Evolutionary conservation across 2,329 filamentous ascomycete genomes (phyloP).

Genomic region (Claviceps paspali): DNA sequence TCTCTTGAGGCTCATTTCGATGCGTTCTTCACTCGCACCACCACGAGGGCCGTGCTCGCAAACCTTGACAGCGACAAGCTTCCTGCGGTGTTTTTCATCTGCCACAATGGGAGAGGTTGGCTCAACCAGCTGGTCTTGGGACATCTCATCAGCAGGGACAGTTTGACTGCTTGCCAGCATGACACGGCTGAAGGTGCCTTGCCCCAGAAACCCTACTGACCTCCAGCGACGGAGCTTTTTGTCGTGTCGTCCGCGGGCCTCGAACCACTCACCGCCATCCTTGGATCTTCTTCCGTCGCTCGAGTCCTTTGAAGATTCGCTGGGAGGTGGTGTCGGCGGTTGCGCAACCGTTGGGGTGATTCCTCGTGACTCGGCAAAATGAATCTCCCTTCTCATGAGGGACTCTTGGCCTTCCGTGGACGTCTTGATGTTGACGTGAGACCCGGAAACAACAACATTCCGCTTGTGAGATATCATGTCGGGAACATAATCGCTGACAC

Average conservation of each 20-base stretch:
- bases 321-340: slow-evolving; percentile 69
- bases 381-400: slow-evolving; percentile 56
- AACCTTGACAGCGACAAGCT: slow-evolving; percentile 85
- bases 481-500: slow-evolving; percentile 76
- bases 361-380: slow-evolving; percentile 66
- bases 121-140: slow-evolving; percentile 11
- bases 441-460: slow-evolving; percentile 57
- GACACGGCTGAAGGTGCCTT: slow-evolving; percentile 92
- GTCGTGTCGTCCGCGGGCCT: slow-evolving; percentile 50
- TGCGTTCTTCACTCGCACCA: slow-evolving; percentile 79
- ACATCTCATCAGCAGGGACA: slow-evolving; percentile 27
- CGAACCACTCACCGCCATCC: slow-evolving; percentile 46
- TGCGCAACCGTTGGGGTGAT: slow-evolving; percentile 44
- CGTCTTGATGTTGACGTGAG: slow-evolving; percentile 29
- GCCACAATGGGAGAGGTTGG: slow-evolving; percentile 19
- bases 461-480: slow-evolving; percentile 56
- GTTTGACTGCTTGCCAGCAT: slow-evolving; percentile 76
- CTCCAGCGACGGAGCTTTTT: slow-evolving; percentile 64
- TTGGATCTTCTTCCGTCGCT: slow-evolving; percentile 26
- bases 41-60: slow-evolving; percentile 90
- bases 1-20: slow-evolving; percentile 85
- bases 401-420: slow-evolving; percentile 25
- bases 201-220: slow-evolving; percentile 65
- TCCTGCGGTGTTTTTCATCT: slow-evolving; percentile 43
- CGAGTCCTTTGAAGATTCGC: slow-evolving; percentile 45